Evolutionary conservation across 768 basidiomycete species (phyloP).

Genomic region (Termitomyces sp.): DNA sequence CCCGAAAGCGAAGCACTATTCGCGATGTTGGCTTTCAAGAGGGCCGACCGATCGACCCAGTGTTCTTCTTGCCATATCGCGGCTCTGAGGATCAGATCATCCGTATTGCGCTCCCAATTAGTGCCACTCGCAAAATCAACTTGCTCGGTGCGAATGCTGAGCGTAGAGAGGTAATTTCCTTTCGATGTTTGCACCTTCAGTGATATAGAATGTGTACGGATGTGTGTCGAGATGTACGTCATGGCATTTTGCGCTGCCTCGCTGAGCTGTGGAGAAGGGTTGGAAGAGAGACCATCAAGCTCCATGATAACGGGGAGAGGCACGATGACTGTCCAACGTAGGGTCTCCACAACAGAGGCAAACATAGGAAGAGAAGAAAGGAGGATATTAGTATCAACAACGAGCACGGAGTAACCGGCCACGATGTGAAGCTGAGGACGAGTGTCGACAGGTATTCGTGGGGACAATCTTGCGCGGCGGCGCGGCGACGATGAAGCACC

Average conservation of each 20-base stretch:
- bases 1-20: conserved; percentile 29
- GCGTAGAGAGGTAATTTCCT: conserved; percentile 86
- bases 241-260: conserved; percentile 71
- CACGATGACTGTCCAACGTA: conserved; percentile 82
- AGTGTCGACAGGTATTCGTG: conserved; percentile 20
- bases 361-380: conserved; percentile 77
- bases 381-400: conserved; percentile 94
- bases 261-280: conserved; percentile 56
- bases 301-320: conserved; percentile 97
- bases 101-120: conserved; percentile 72
- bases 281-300: conserved; percentile 81
- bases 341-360: conserved; percentile 68
- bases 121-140: conserved; percentile 56
- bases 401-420: conserved; percentile 84
- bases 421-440: conserved; percentile 50
- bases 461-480: conserved; percentile 20
- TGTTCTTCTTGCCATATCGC: conserved; percentile 93
- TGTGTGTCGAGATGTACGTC: conserved; percentile 64
- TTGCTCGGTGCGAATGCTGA: conserved; percentile 79
- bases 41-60: conserved; percentile 77
- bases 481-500: conserved; percentile 16
- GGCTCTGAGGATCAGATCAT: conserved; percentile 89
- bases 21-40: conserved; percentile 45
- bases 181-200: conserved; percentile 95
- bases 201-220: conserved; percentile 67